Evolutionary conservation across 306 rosid genomes (phyloP).

Genomic region (Heteromeles arbutifolia): DNA sequence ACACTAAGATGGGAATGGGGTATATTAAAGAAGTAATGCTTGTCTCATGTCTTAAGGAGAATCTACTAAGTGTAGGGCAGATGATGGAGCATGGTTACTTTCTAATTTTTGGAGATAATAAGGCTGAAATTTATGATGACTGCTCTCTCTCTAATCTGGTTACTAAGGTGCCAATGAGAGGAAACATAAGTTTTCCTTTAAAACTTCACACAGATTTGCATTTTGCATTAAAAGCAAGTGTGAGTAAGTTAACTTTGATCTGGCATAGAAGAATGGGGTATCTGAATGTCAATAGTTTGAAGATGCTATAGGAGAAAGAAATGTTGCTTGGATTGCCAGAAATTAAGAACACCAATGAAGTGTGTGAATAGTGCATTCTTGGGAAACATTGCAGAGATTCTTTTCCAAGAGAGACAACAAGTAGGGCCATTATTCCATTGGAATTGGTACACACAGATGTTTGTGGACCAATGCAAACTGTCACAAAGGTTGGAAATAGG

Average conservation of each 20-base stretch:
- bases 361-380: neutral
- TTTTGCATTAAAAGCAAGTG: neutral
- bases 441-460: neutral
- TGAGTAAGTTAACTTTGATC: neutral
- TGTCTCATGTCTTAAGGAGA: neutral
- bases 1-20: neutral
- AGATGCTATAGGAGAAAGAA: too few species aligned
- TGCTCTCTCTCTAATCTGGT: too few species aligned
- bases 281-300: neutral
- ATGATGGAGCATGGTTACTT: neutral
- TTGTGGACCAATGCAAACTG: too few species aligned
- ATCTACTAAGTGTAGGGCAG: neutral
- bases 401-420: neutral
- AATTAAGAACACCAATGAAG: neutral
- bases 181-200: neutral
- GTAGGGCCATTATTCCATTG: neutral
- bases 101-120: neutral
- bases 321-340: neutral
- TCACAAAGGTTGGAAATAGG: too few species aligned
- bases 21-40: neutral
- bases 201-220: neutral
- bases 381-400: neutral
- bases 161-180: neutral
- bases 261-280: neutral
- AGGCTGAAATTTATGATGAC: neutral